These are phyloP conservation scores for Sclerotinia minor DNA, from an alignment of 2,329 filamentous ascomycete species.

Conservation along the genomic window DNA sequence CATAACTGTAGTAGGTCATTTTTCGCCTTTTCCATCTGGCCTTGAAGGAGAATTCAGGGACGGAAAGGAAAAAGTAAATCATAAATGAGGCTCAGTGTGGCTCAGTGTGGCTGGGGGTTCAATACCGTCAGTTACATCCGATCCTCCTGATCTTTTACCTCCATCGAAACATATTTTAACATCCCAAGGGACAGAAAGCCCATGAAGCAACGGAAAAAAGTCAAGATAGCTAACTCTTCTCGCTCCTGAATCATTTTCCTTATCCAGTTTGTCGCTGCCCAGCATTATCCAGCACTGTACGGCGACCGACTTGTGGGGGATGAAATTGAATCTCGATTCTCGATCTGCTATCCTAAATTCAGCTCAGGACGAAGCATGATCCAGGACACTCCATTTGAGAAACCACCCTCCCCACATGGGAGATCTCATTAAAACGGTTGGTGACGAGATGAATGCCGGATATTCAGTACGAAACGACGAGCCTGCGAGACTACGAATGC, in stretches of 20 bases:
- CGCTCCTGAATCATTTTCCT: background rate
- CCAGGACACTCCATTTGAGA: constrained; percentile 8
- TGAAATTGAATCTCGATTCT: background rate
- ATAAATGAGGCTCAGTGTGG: constrained; percentile 14
- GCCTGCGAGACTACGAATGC: background rate
- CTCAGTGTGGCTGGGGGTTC: constrained; percentile 14
- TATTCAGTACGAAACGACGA: background rate
- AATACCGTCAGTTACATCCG: background rate
- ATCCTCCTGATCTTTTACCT: background rate
- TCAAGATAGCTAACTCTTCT: background rate
- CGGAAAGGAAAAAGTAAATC: background rate
- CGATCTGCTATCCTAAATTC: background rate
- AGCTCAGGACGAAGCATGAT: background rate
- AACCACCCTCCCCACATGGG: background rate
- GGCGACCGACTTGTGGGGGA: background rate
- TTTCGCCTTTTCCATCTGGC: background rate
- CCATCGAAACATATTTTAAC: background rate
- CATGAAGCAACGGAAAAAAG: background rate
- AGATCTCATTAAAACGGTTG: constrained; percentile 10
- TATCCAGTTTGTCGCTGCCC: constrained; percentile 3
- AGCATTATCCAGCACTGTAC: background rate
- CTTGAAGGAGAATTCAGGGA: background rate
- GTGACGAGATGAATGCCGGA: background rate
- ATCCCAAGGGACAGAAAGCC: background rate
- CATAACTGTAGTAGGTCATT: background rate